Conservation (phyloP, 2,329 filamentous ascomycete genomes). For the Colletotrichum abscissum region DNA sequence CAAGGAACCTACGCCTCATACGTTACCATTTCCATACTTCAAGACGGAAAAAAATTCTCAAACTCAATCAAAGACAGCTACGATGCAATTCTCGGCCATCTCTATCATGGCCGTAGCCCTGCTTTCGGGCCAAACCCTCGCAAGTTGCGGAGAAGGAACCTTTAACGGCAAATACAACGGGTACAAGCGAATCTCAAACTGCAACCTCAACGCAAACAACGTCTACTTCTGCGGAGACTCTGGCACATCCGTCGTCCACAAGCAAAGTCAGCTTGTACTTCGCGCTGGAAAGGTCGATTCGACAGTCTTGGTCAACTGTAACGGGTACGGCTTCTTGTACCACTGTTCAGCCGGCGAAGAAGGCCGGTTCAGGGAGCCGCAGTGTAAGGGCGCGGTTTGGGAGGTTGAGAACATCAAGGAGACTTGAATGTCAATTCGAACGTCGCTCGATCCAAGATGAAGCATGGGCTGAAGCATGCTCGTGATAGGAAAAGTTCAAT, state of each 20-base stretch:
- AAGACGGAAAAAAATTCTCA: no score
- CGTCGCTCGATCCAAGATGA: no score
- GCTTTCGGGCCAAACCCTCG: no score
- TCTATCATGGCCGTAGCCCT: no score
- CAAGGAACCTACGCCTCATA: no score
- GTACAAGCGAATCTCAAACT: neutral
- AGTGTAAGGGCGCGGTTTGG: neutral
- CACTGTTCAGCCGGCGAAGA: neutral
- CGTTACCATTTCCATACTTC: no score
- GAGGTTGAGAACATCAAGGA: neutral
- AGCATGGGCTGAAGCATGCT: no score
- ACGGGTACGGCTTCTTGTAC: neutral
- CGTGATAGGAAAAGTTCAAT: no score
- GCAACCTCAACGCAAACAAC: neutral
- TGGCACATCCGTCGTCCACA: neutral
- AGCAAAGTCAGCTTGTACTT: slow-evolving; percentile 3
- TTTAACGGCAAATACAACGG: neutral
- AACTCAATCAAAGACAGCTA: no score
- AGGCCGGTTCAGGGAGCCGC: neutral
- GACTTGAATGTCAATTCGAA: neutral
- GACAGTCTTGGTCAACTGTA: neutral
- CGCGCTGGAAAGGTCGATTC: neutral
- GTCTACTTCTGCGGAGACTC: neutral
- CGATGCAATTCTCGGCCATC: no score
- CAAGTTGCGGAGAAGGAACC: neutral